Conservation (phyloP, 495 filamentous ascomycete genomes). For the Penicillium paxilli region DNA sequence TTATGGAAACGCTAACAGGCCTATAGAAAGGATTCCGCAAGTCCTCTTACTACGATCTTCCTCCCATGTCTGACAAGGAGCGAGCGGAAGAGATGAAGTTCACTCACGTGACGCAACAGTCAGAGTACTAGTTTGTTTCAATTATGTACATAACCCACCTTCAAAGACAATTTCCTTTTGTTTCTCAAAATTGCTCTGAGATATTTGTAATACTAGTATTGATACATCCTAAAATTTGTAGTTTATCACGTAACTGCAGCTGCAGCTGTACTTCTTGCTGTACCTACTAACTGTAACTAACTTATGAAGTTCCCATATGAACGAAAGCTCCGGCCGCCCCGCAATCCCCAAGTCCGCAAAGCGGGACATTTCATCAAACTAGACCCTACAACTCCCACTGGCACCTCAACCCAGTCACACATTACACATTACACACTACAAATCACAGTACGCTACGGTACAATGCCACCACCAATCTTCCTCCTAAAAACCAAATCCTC, state of each 20-base stretch:
- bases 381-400: not conserved
- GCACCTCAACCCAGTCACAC: not conserved
- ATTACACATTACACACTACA: no score
- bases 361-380: not conserved
- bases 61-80: slow-evolving; percentile 91
- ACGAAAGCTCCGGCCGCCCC: slow-evolving; percentile 15
- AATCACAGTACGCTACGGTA: no score
- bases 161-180: slow-evolving; percentile 39
- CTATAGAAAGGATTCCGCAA: slow-evolving; percentile 80
- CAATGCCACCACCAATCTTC: slow-evolving; percentile 49
- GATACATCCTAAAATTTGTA: no score
- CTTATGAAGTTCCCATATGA: not conserved
- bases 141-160: slow-evolving; percentile 46
- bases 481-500: slow-evolving; percentile 85
- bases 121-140: slow-evolving; percentile 62
- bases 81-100: slow-evolving; percentile 94
- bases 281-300: no score
- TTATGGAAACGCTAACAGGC: slow-evolving; percentile 22
- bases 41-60: slow-evolving; percentile 83
- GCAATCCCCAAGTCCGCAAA: no score
- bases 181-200: slow-evolving; percentile 2
- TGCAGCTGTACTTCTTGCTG: no score
- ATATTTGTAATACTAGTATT: not conserved
- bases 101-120: slow-evolving; percentile 87
- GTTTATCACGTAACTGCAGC: no score